Percentiles rank a stretch among this genome's conserved stretches.
phyloP scores from a whole-genome alignment of 805 yeast species.

The Cyberlindnera mississippiensis region DNA sequence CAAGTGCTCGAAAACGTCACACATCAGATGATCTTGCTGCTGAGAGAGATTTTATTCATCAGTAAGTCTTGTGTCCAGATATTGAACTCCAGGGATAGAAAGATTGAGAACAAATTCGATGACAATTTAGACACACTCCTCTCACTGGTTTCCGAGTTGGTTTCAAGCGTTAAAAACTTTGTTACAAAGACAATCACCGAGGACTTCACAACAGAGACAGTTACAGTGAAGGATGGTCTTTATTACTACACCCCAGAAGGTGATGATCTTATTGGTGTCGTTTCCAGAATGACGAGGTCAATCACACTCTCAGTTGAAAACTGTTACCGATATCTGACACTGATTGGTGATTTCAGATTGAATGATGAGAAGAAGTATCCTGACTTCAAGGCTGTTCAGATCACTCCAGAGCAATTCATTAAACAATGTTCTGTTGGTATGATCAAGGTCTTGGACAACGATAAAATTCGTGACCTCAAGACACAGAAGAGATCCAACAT shows the following conservation, averaged over 20 bases:
- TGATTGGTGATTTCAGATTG: slow-evolving; percentile 65
- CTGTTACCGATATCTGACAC: slow-evolving; percentile 46
- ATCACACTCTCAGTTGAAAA: slow-evolving; percentile 47
- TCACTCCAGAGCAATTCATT: slow-evolving; percentile 59
- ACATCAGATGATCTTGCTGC: slow-evolving; percentile 61
- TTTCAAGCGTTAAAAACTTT: slow-evolving; percentile 57
- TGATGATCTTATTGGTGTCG: slow-evolving; percentile 53
- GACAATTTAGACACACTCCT: slow-evolving; percentile 53
- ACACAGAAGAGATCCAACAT: slow-evolving; percentile 19
- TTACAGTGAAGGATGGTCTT: slow-evolving; percentile 20
- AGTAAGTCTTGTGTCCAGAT: slow-evolving; percentile 44
- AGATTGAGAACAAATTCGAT: slow-evolving; percentile 26
- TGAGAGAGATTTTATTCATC: slow-evolving; percentile 60
- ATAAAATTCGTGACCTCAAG: slow-evolving; percentile 23
- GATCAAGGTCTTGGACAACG: slow-evolving; percentile 37
- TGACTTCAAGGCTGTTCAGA: slow-evolving; percentile 53
- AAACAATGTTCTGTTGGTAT: slow-evolving; percentile 58
- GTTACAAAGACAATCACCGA: slow-evolving; percentile 52
- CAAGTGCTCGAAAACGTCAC: slow-evolving; percentile 60
- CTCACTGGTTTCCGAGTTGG: slow-evolving; percentile 60
- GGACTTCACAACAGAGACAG: slow-evolving; percentile 16
- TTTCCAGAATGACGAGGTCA: slow-evolving; percentile 56
- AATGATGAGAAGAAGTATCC: slow-evolving; percentile 60
- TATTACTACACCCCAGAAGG: slow-evolving; percentile 68
- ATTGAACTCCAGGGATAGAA: slow-evolving; percentile 27